Percentiles rank a stretch among this genome's conserved stretches.
These are phyloP conservation scores for Hypoxylon sp. DNA, from an alignment of 2,329 filamentous ascomycete genomes.

Conservation along the genomic window DNA sequence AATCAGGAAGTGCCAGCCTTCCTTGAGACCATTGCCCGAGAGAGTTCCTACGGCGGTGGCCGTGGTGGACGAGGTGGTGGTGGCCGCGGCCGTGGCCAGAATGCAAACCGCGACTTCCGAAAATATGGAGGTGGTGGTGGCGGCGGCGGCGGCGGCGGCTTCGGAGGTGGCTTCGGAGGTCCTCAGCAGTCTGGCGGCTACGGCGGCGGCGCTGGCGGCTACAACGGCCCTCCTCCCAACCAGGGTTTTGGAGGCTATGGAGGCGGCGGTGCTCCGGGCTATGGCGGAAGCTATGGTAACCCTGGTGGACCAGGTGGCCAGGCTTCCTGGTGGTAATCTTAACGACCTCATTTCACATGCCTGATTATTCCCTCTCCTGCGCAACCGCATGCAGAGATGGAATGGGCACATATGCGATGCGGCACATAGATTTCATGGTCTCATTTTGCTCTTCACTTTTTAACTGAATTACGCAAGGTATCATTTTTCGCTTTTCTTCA, in stretches of 20 bases:
- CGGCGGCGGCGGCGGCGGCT: slow-evolving; percentile 59
- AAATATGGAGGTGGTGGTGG: slow-evolving; percentile 73
- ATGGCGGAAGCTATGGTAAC: slow-evolving; percentile 75
- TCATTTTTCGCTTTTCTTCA: slow-evolving; percentile 47
- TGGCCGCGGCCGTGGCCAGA: slow-evolving; percentile 78
- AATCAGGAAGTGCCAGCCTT: slow-evolving; percentile 96
- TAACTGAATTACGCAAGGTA: slow-evolving; percentile 38
- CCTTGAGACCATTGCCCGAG: slow-evolving; percentile 96
- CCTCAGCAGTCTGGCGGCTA: slow-evolving; percentile 60
- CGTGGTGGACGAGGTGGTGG: slow-evolving; percentile 73
- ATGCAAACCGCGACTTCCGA: slow-evolving; percentile 89
- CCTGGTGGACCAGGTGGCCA: slow-evolving; percentile 73
- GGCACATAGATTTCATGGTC: slow-evolving; percentile 44
- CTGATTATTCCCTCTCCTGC: slow-evolving; percentile 39
- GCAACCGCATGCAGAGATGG: slow-evolving; percentile 36
- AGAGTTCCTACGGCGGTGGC: slow-evolving; percentile 82
- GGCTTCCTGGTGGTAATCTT: slow-evolving; percentile 75
- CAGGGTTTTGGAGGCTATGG: slow-evolving; percentile 53
- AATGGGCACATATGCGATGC: slow-evolving; percentile 45
- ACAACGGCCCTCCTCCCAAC: slow-evolving; percentile 52
- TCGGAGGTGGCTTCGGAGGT: slow-evolving; percentile 57
- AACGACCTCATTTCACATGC: slow-evolving; percentile 36
- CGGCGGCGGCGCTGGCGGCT: slow-evolving; percentile 59
- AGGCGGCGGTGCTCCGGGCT: slow-evolving; percentile 59
- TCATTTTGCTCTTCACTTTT: slow-evolving; percentile 41